Base-by-base conservation (phyloP, 108 stramenopile species). In the Skeletonema tropicum region DNA sequence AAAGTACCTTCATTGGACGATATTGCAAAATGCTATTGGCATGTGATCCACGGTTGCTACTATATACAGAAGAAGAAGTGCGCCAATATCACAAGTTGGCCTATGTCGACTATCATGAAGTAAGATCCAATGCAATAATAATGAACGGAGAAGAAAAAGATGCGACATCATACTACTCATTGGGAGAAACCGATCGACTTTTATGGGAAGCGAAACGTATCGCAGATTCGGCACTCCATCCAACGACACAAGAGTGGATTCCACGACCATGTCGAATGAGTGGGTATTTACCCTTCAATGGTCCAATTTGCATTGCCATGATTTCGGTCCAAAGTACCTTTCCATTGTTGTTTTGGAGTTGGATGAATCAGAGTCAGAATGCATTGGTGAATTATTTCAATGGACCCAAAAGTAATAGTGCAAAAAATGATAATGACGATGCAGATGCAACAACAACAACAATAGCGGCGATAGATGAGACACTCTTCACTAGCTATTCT, bases 351-450 rank as follows among this genome's bases (percentile, higher is more conserved):
- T 93, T 92, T 76, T 93, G 94, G 91, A 92, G 91, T 57, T 94
- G 90, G 86, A 60, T 86, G 17, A 97, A 97, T 72, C 96, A 97
- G 64, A 85, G 78, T 46, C 95, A 93, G 60, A 97, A 97, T 82
- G 96, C 96, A 33, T 58, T 93, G 41, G 91, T 97, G 42, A 97
- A 88, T 33, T 94, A 93, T 76, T 86, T 88, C 55, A 92, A 92
- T 67, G 89, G 88, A 1, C 75, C 80, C 41, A 62, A 42, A 62
- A 62, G 8, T 42, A 62, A 2, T 42, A 29, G 26, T 29, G 26
- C 26, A 29, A 29, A n/a, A n/a, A n/a, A n/a, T n/a, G 10, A 21
- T 21, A 60, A 6, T 21, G 21, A 41, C 35, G 45, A 62, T 55
- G 21, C 14, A 52, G 17, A 29, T 29, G 26, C 26, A 29, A 2